A percentile compares a stretch with the other conserved stretches of the same genome.
These are phyloP conservation scores for Xylariaceae sp. DNA, from an alignment of 2,329 filamentous ascomycete genomes.

Conservation along the genomic window DNA sequence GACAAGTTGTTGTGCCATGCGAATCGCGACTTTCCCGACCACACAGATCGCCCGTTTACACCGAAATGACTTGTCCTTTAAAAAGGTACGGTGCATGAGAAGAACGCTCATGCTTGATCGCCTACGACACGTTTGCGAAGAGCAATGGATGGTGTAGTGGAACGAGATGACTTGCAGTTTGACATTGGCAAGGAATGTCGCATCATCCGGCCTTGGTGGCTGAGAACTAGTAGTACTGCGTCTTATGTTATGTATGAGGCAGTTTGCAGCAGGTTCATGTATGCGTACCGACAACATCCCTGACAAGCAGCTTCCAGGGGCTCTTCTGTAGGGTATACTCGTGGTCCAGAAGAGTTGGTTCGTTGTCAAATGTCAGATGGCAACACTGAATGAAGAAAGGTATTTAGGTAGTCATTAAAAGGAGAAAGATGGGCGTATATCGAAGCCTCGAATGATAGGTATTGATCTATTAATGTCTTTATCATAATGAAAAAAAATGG, in stretches of 20 bases:
- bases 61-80: slow-evolving; percentile 5
- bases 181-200: slow-evolving; percentile 11
- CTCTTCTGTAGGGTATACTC: neutral
- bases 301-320: neutral
- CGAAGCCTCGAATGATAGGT: neutral
- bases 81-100: slow-evolving; percentile 7
- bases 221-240: neutral
- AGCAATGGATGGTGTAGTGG: slow-evolving; percentile 14
- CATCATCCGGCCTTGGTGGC: slow-evolving; percentile 16
- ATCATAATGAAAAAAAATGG: neutral
- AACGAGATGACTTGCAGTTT: slow-evolving; percentile 20
- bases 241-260: slow-evolving; percentile 1
- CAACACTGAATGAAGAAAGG: neutral
- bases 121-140: slow-evolving; percentile 8
- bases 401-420: neutral
- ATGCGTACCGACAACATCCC: slow-evolving; percentile 2
- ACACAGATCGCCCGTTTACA: slow-evolving; percentile 13
- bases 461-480: slow-evolving; percentile 1
- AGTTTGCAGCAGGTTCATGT: slow-evolving; percentile 17
- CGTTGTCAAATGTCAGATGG: neutral
- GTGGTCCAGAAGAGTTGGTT: neutral
- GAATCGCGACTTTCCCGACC: slow-evolving; percentile 1
- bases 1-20: neutral
- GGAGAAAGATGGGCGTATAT: neutral
- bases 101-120: slow-evolving; percentile 11